Base-by-base conservation (phyloP, 2,329 filamentous ascomycete genomes). In the Sclerotinia spermophila region DNA sequence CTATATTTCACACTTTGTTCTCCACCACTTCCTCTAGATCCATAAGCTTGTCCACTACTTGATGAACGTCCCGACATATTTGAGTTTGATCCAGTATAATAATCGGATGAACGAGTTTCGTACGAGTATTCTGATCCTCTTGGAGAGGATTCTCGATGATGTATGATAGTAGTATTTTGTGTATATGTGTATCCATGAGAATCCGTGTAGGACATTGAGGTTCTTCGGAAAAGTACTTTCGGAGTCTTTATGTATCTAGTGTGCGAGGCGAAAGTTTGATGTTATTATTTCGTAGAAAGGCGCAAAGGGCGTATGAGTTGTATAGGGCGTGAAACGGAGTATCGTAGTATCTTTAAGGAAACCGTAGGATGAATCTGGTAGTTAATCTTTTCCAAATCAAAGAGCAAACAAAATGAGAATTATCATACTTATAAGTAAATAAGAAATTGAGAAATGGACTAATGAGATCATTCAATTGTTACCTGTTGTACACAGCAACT, bases 151-250 rank as follows among this genome's bases (percentile, higher is more conserved):
- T 69, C 45, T 19, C 42, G 68, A 19, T 64, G 58, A 44, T 69
- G 38, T 35, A 44, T 30, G 13, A 66, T 24, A 8, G 19, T 42
- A 56, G 40, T n/a, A 48, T 42, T 24, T 58, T 65, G 35, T 35
- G 68, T 44, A 38, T 35, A 30, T 64, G 58, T 64, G 44, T 55
- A 35, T 69, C 68, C 59, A 45, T 48, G 60, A 65, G 68, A 56
- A 66, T 38, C 68, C 21, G 60, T 30, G 33, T 55, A 69, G 19
- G 68, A 48, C 59, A 66, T 66, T 55, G 24, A 15, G 4, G 42
- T 69, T 45, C 15, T 60, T 30, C 33, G n/a, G 48, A 42, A 5
- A 35, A 38, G 59, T 53, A 56, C 61, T 65, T 51, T 65, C 61
- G 62, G 62, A 62, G 42, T 30, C 42, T 65, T 56, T n/a, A 48